These are phyloP conservation scores for Ogataea philodendri DNA, from an alignment of 805 yeast species.

Conservation along the genomic window DNA sequence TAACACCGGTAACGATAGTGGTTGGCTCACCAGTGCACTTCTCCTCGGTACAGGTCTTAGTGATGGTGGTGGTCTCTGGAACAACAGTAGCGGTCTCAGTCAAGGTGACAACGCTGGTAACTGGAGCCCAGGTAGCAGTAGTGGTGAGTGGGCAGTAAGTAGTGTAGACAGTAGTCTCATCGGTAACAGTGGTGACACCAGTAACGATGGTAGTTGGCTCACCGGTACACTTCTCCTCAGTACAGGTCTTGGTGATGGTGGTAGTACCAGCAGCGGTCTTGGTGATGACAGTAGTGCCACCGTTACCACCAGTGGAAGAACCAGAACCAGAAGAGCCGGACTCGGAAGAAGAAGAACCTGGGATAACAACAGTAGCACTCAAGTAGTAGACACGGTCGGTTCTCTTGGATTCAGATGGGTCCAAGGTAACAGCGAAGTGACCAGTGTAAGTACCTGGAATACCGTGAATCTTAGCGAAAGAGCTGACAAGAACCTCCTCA, in stretches of 20 bases:
- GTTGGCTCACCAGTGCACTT: constrained; percentile 19
- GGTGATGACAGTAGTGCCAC: constrained; percentile 15
- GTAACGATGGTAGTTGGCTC: constrained; percentile 26
- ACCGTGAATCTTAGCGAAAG: constrained; percentile 21
- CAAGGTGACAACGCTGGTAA: constrained; percentile 13
- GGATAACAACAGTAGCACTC: constrained; percentile 22
- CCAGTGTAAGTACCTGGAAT: constrained; percentile 23
- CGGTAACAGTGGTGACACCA: constrained; percentile 27
- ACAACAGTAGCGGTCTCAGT: constrained; percentile 13
- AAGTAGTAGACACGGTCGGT: constrained; percentile 25
- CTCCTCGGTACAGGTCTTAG: constrained; percentile 22
- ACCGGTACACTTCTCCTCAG: constrained; percentile 23
- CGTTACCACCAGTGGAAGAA: constrained; percentile 4
- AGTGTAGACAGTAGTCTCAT: constrained; percentile 26
- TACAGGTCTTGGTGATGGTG: constrained; percentile 27
- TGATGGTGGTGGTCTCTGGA: constrained; percentile 18
- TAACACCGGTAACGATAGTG: constrained; percentile 26
- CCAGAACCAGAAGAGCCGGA: constrained; percentile 5
- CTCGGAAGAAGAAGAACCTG: constrained; percentile 9
- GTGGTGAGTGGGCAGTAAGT: constrained; percentile 38
- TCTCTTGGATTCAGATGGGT: constrained; percentile 23
- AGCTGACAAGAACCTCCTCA: constrained; percentile 6
- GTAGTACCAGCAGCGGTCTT: constrained; percentile 18
- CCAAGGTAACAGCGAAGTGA: constrained; percentile 22
- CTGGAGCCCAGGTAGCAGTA: constrained; percentile 21